A percentile compares a stretch with the other conserved stretches of the same genome.
Conservation (phyloP, 2,329 filamentous ascomycete species). For the Penicillium sp. region DNA sequence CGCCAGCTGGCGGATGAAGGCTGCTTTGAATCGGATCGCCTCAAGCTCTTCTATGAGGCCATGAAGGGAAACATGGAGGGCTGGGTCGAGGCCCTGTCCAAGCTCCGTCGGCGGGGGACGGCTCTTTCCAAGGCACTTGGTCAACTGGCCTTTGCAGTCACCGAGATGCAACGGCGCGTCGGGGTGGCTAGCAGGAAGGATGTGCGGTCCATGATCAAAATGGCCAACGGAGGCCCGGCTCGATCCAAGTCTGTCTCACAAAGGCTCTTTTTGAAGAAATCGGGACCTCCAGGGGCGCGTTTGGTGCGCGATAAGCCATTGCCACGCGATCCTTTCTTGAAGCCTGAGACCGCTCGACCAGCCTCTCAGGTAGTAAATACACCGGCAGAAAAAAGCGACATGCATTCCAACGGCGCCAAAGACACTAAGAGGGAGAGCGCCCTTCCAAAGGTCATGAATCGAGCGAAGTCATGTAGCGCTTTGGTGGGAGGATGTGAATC, state of each 20-base stretch:
- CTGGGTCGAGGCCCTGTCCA: slow-evolving; percentile 75
- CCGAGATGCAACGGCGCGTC: slow-evolving; percentile 80
- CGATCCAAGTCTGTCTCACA: slow-evolving; percentile 23
- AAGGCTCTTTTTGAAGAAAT: slow-evolving; percentile 21
- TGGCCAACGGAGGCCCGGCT: slow-evolving; percentile 2
- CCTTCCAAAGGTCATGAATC: slow-evolving; percentile 13
- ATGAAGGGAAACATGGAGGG: slow-evolving; percentile 92
- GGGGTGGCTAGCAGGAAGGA: slow-evolving; percentile 73
- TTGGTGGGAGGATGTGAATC: slow-evolving; percentile 6
- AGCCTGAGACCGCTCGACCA: slow-evolving; percentile 10
- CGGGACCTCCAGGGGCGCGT: slow-evolving; percentile 4
- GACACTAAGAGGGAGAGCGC: slow-evolving; percentile 9
- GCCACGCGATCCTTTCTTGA: slow-evolving; percentile 25
- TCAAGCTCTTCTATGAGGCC: slow-evolving; percentile 71
- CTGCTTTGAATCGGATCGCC: slow-evolving; percentile 55
- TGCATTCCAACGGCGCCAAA: slow-evolving; percentile 14
- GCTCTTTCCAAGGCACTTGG: slow-evolving; percentile 64
- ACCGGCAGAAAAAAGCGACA: slow-evolving; percentile 14
- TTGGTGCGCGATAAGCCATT: slow-evolving; percentile 28
- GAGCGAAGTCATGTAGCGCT: slow-evolving; percentile 25
- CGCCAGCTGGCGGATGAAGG: slow-evolving; percentile 58
- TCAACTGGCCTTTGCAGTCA: slow-evolving; percentile 69
- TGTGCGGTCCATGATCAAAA: slow-evolving; percentile 23
- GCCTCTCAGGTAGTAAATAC: slow-evolving; percentile 6
- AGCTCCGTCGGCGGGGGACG: slow-evolving; percentile 67